A percentile compares a stretch with the other conserved stretches of the same genome.
phyloP scores from a whole-genome alignment of 164 flowering plant species.

The Nelumbo lutea region DNA sequence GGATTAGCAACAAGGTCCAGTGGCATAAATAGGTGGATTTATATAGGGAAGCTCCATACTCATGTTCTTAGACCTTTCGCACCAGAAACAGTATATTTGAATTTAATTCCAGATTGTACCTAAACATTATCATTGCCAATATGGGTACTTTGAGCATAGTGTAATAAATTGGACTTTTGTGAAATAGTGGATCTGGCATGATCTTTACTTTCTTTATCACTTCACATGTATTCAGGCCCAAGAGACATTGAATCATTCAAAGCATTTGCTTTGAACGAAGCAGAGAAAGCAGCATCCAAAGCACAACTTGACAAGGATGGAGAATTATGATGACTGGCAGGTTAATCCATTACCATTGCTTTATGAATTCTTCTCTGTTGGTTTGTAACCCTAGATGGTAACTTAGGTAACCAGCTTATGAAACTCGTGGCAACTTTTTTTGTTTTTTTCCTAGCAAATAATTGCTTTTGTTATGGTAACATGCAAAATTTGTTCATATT shows the following conservation, averaged over 20 bases:
- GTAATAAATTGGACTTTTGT: neutral
- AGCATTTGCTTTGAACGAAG: conserved; percentile 70
- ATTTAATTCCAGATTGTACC: neutral
- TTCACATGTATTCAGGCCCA: conserved; percentile 38
- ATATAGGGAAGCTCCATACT: too few species aligned
- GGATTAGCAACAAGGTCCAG: too few species aligned
- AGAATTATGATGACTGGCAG: conserved; percentile 41
- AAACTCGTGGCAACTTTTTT: too few species aligned
- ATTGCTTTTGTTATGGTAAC: neutral
- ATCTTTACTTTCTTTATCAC: neutral
- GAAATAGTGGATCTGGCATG: neutral
- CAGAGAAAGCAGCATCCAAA: conserved; percentile 72
- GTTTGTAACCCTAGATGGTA: too few species aligned
- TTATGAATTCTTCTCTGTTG: neutral
- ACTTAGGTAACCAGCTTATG: too few species aligned
- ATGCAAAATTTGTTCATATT: too few species aligned
- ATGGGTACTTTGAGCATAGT: neutral
- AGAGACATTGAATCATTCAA: conserved; percentile 76
- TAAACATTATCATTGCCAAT: neutral
- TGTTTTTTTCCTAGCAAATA: too few species aligned
- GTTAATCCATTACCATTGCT: neutral
- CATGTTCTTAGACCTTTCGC: too few species aligned
- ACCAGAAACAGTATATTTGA: neutral
- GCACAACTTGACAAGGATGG: conserved; percentile 45
- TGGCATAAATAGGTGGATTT: neutral